Base-by-base conservation (phyloP, 192 early-diverging fungal genomes). In the Gryganskiella cystojenkinii region DNA sequence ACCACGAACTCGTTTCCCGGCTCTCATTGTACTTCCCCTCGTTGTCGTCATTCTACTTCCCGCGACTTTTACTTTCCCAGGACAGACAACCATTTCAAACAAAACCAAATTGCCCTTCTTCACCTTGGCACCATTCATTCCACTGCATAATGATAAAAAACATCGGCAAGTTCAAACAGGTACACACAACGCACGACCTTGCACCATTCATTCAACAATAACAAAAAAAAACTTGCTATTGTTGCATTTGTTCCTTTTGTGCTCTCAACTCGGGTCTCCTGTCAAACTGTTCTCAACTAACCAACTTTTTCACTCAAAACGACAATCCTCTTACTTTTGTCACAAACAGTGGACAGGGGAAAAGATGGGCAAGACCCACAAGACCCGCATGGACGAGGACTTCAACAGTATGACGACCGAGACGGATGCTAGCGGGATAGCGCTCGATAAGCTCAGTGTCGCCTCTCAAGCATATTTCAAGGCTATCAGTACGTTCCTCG, bases 91-190 rank as follows among this genome's bases (percentile, higher is more conserved):
- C n/a, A n/a, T n/a, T 20, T 31, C 25, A 27, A 44, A 25, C 14
- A 24, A n/a, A n/a, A n/a, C n/a, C n/a, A n/a, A n/a, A n/a, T n/a
- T n/a, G n/a, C 19, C 30, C 6, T 2, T 11, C 7, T 19, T 20
- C 0, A 10, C 20, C 5, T 11, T 58, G n/a, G 20, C 27, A 30
- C 59, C 44, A n/a, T 28, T 0, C 28, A 28, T 27, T 6, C 3
- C 15, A 31, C 3, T 19, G 8, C 28, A 33, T 10, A 31, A 71
- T 71, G 69, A 71, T 71, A 24, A 71, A 71, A n/a, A 71, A 71
- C 44, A 71, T 71, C 44, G 69, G 69, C 59, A 71, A 71, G 45
- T 63, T 71, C 33, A 71, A 71, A 22, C 69, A 71, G 60, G 69
- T 71, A 49, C 45, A 5, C 19, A 10, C 17, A 31, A 34, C 56